Percentiles rank a stretch among this genome's conserved stretches.
Conservation (phyloP, 129 eudicot species). For the Lactuca saligna region DNA sequence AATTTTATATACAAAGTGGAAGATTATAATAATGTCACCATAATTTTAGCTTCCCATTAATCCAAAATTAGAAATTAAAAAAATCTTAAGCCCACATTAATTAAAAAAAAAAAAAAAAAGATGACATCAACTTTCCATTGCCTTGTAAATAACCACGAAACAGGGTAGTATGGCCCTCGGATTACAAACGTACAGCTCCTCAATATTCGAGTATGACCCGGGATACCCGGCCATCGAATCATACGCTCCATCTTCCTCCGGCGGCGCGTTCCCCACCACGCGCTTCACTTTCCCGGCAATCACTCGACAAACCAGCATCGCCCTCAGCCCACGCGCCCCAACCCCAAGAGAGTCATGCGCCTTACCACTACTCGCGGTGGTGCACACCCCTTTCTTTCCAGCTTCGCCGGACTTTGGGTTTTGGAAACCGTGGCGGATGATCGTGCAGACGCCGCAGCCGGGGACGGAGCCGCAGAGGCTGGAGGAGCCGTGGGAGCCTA, state of each 20-base stretch:
- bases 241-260: constrained; percentile 44
- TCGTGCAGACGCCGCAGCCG: constrained; percentile 84
- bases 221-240: constrained; percentile 67
- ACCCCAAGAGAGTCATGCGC: constrained; percentile 67
- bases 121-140: constrained; percentile 39
- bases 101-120: background rate
- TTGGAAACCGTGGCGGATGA: constrained; percentile 80
- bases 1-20: constrained; percentile 13
- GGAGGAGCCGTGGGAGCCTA: constrained; percentile 70
- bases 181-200: constrained; percentile 67
- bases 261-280: constrained; percentile 40
- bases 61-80: background rate
- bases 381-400: constrained; percentile 48
- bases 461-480: constrained; percentile 66
- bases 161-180: constrained; percentile 91
- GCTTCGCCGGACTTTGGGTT: constrained; percentile 30
- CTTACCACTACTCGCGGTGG: constrained; percentile 84
- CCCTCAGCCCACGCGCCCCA: constrained; percentile 53
- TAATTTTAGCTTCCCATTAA: constrained; percentile 20
- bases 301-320: constrained; percentile 90
- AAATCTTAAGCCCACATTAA: background rate
- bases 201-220: constrained; percentile 68
- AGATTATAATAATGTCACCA: background rate
- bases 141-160: constrained; percentile 83
- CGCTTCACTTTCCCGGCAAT: constrained; percentile 80